Percentiles rank a stretch among this genome's conserved stretches.
Conservation (phyloP, 306 rosid species). For the Ochetophila trinervis region DNA sequence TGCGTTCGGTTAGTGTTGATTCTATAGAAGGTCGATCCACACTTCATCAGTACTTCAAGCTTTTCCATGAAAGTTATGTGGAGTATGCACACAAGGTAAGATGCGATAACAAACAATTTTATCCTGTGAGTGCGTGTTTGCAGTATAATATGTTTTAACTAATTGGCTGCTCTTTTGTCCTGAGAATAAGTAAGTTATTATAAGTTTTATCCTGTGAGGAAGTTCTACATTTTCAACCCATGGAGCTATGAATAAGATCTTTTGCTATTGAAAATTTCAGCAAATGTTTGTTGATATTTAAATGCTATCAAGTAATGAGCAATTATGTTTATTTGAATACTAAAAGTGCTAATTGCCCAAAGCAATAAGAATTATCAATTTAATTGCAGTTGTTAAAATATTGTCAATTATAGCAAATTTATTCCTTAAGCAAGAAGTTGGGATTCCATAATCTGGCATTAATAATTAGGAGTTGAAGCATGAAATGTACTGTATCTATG, state of each 20-base stretch:
- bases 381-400: background rate
- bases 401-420: background rate
- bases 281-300: background rate
- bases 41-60: slow-evolving; percentile 89
- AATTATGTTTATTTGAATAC: no score
- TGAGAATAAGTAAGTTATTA: background rate
- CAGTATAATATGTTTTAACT: background rate
- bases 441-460: background rate
- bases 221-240: no score
- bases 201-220: background rate
- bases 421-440: background rate
- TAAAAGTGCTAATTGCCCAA: background rate
- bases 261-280: background rate
- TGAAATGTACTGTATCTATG: background rate
- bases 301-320: background rate
- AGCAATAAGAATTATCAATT: background rate
- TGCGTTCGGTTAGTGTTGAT: slow-evolving; percentile 81
- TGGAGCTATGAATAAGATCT: background rate
- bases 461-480: background rate
- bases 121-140: background rate
- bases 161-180: background rate
- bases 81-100: slow-evolving; percentile 94
- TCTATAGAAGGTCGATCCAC: slow-evolving; percentile 89
- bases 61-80: slow-evolving; percentile 89
- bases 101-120: slow-evolving; percentile 3